A percentile compares a stretch with the other conserved stretches of the same genome.
Evolutionary conservation across 176 grass and related monocot species (phyloP).

Genomic region (maize (Zea mays)): Zm-B73-REFERENCE-NAM-5.0 NC_050096.1:140968001-140968500

Average conservation of each 20-base stretch:
- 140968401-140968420: slow-evolving; percentile 55
- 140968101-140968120: background rate
- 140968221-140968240: slow-evolving; percentile 61
- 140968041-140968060: background rate
- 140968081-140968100: background rate
- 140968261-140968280: slow-evolving; percentile 56
- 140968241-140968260: slow-evolving; percentile 57
- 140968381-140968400: slow-evolving; percentile 59
- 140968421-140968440: slow-evolving; percentile 65
- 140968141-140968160: background rate
- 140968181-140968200: slow-evolving; percentile 4
- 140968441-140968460: slow-evolving; percentile 81
- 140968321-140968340: slow-evolving; percentile 51
- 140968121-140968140: background rate
- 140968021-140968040: background rate
- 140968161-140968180: slow-evolving; percentile 4
- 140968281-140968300: slow-evolving; percentile 52
- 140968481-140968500: slow-evolving; percentile 63
- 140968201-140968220: slow-evolving; percentile 32
- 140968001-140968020: background rate
- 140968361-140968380: slow-evolving; percentile 54
- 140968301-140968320: slow-evolving; percentile 40
- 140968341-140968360: slow-evolving; percentile 52
- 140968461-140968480: slow-evolving; percentile 80
- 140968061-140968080: background rate